A percentile compares a stretch with the other conserved stretches of the same genome.
phyloP scores from a whole-genome alignment of 2,329 filamentous ascomycete genomes.

The Dactylonectria macrodidyma region DNA sequence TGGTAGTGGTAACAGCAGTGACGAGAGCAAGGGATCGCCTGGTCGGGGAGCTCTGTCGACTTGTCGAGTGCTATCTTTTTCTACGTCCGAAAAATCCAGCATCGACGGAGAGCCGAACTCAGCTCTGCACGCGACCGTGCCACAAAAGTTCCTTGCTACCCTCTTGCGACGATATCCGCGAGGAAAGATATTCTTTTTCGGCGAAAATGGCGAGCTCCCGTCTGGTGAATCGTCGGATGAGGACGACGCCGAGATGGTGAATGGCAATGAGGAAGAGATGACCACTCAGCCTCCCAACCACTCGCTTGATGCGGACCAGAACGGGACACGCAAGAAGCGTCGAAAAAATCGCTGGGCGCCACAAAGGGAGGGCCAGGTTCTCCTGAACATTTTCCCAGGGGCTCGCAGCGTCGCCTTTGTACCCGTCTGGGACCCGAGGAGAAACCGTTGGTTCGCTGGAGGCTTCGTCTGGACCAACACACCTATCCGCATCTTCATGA shows the following conservation, averaged over 20 bases:
- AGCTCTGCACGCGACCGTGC: slow-evolving; percentile 46
- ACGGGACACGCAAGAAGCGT: slow-evolving; percentile 20
- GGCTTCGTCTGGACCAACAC: slow-evolving; percentile 65
- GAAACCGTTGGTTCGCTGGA: slow-evolving; percentile 64
- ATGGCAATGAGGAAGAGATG: neutral
- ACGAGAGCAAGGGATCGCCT: neutral
- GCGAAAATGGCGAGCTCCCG: slow-evolving; percentile 54
- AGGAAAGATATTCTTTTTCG: slow-evolving; percentile 63
- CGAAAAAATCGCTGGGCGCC: slow-evolving; percentile 30
- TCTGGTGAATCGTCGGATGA: slow-evolving; percentile 52
- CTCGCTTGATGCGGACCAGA: neutral
- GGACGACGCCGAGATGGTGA: slow-evolving; percentile 26
- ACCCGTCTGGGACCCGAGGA: slow-evolving; percentile 63
- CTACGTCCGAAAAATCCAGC: slow-evolving; percentile 52
- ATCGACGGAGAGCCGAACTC: slow-evolving; percentile 47
- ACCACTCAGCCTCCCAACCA: neutral
- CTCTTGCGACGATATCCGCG: slow-evolving; percentile 62
- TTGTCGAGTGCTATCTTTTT: slow-evolving; percentile 44
- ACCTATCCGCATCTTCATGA: slow-evolving; percentile 60
- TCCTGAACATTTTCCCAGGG: slow-evolving; percentile 56
- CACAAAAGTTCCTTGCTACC: slow-evolving; percentile 56
- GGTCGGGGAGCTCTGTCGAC: neutral
- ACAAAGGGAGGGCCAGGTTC: slow-evolving; percentile 32
- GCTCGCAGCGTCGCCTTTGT: slow-evolving; percentile 63
- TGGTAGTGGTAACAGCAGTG: neutral